Evolutionary conservation across 2,329 filamentous ascomycete species (phyloP).

Genomic region (Aspergillus hortae): DNA sequence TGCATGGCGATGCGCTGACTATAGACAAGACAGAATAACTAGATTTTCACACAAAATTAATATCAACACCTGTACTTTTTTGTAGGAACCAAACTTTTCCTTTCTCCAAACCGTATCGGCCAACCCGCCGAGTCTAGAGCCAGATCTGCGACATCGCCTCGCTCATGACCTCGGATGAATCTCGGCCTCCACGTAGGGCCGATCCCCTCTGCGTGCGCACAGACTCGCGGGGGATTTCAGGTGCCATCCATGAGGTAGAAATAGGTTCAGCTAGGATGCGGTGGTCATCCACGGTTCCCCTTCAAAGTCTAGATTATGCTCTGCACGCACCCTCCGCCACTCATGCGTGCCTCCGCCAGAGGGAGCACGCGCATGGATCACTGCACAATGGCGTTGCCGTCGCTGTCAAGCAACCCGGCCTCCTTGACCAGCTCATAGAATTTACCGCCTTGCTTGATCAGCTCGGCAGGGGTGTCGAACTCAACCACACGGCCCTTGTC

Average conservation of each 20-base stretch:
- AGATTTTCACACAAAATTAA: neutral
- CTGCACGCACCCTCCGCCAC: constrained; percentile 2
- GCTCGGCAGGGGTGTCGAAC: constrained; percentile 79
- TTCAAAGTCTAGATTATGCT: constrained; percentile 3
- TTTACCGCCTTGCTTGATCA: constrained; percentile 71
- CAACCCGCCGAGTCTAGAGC: neutral
- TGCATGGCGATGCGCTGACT: no score
- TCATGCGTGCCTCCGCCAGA: constrained; percentile 3
- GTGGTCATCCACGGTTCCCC: constrained; percentile 3
- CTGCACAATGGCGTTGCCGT: constrained; percentile 27
- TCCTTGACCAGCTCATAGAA: constrained; percentile 93
- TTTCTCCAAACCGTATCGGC: no score
- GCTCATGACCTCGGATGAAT: neutral
- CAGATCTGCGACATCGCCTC: neutral
- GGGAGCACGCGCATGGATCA: constrained; percentile 4
- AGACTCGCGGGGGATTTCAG: constrained; percentile 6
- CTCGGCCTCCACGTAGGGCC: neutral
- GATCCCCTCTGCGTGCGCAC: constrained; percentile 8
- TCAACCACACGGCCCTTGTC: constrained; percentile 87
- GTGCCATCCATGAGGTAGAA: neutral
- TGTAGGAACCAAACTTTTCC: no score
- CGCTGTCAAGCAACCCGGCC: constrained; percentile 65
- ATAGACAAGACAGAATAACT: neutral
- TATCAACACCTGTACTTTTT: neutral
- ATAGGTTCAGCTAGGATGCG: constrained; percentile 6